phyloP scores from a whole-genome alignment of 179 eudicot genomes.

The Spinacia oleracea region DNA sequence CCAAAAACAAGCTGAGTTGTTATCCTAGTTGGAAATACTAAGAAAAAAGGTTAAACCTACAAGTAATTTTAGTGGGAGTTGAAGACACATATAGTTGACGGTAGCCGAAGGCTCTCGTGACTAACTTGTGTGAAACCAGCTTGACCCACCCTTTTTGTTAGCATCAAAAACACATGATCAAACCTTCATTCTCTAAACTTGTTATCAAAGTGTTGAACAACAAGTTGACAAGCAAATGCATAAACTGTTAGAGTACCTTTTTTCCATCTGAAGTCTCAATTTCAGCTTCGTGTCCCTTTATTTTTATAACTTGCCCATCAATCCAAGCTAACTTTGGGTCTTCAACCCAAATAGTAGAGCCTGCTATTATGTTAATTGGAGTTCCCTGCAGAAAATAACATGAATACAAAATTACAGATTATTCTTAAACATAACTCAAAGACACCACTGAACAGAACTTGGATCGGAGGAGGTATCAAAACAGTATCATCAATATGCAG shows the following conservation, averaged over 20 bases:
- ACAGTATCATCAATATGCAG: not conserved
- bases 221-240: not conserved
- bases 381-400: conserved; percentile 63
- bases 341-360: conserved; percentile 92
- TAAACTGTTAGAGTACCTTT: conserved; percentile 48
- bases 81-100: not conserved
- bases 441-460: not conserved
- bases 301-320: conserved; percentile 73
- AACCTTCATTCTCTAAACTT: not conserved
- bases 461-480: not conserved
- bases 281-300: conserved; percentile 67
- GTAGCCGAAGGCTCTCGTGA: not conserved
- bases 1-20: not conserved
- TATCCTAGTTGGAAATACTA: not conserved
- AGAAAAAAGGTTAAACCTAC: not conserved
- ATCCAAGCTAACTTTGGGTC: conserved; percentile 85
- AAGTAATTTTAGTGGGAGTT: not conserved
- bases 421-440: not conserved
- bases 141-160: not conserved
- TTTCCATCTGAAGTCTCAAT: conserved; percentile 71
- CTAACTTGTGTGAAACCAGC: not conserved
- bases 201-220: conserved; percentile 1
- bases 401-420: not conserved
- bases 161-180: not conserved
- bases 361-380: conserved; percentile 83